phyloP scores from a whole-genome alignment of 192 early-diverging fungal genomes.

The Cetraspora pellucida region DNA sequence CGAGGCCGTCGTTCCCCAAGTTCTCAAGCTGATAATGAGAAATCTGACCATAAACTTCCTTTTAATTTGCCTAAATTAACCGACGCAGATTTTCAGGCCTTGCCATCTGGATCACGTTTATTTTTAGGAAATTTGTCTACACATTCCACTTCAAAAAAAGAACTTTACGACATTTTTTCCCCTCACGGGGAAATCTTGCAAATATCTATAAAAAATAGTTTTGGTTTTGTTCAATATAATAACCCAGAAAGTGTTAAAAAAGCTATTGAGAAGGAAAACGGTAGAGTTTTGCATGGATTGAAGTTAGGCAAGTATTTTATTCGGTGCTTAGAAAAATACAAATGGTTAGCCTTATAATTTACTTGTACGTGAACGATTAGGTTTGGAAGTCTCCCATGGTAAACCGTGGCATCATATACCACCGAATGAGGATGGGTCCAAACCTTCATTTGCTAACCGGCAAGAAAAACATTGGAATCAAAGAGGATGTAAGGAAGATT shows the following conservation, averaged over 20 bases:
- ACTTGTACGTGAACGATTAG: background rate
- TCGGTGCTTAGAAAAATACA: background rate
- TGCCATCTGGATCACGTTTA: conserved; percentile 35
- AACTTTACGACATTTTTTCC: conserved; percentile 35
- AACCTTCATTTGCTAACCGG: background rate
- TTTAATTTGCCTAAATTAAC: conserved; percentile 26
- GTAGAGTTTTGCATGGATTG: conserved; percentile 33
- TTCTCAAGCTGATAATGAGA: conserved; percentile 30
- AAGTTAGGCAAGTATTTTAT: conserved; percentile 29
- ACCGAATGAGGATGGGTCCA: conserved; percentile 5
- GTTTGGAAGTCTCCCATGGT: conserved; percentile 32
- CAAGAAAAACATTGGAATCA: conserved; percentile 25
- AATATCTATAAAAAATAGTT: conserved; percentile 37
- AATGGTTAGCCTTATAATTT: background rate
- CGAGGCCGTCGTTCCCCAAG: conserved; percentile 22
- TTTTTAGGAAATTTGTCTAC: conserved; percentile 37
- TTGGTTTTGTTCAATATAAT: conserved; percentile 37
- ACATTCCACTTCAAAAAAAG: conserved; percentile 34
- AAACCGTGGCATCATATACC: conserved; percentile 34
- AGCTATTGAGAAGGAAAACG: conserved; percentile 33
- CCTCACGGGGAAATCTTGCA: conserved; percentile 34
- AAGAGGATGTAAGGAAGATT: conserved; percentile 27
- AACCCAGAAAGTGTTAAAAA: conserved; percentile 28
- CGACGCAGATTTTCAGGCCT: conserved; percentile 36
- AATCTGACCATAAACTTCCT: conserved; percentile 20